phyloP scores from a whole-genome alignment of 148 eudicot genomes.

The Chenopodium album region DNA sequence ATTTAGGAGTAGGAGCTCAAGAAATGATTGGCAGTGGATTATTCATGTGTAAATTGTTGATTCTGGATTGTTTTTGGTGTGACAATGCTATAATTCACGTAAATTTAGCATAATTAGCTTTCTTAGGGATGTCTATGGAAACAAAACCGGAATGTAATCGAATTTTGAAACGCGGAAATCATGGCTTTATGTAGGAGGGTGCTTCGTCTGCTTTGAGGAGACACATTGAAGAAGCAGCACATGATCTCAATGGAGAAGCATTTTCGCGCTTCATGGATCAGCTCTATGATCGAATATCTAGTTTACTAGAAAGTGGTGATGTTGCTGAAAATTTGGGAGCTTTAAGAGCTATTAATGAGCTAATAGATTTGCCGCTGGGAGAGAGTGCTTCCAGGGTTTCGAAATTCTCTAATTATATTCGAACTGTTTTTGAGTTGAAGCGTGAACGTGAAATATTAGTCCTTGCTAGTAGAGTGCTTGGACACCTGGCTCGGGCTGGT shows the following conservation, averaged over 20 bases:
- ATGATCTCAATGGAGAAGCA: slow-evolving; percentile 78
- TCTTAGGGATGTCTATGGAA: no score
- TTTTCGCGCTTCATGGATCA: slow-evolving; percentile 94
- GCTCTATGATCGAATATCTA: slow-evolving; percentile 78
- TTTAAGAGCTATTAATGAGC: slow-evolving; percentile 86
- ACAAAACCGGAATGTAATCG: neutral
- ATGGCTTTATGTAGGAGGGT: slow-evolving; percentile 60
- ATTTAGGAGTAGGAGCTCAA: neutral
- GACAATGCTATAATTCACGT: neutral
- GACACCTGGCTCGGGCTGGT: slow-evolving; percentile 89
- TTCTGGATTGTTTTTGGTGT: no score
- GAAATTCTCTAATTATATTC: slow-evolving; percentile 74
- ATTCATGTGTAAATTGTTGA: neutral
- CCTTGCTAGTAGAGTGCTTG: slow-evolving; percentile 89
- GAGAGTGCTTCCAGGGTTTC: slow-evolving; percentile 93
- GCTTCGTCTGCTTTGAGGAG: slow-evolving; percentile 75
- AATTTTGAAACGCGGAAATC: neutral
- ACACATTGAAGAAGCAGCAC: slow-evolving; percentile 87
- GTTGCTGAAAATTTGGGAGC: slow-evolving; percentile 92
- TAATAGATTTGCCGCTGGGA: slow-evolving; percentile 78
- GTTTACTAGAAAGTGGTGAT: slow-evolving; percentile 74
- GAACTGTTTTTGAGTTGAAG: slow-evolving; percentile 76
- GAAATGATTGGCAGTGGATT: neutral
- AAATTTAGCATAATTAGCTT: neutral
- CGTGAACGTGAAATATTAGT: slow-evolving; percentile 79